These are phyloP conservation scores for Hyaloscypha variabilis DNA, from an alignment of 495 filamentous ascomycete genomes.

Conservation along the genomic window DNA sequence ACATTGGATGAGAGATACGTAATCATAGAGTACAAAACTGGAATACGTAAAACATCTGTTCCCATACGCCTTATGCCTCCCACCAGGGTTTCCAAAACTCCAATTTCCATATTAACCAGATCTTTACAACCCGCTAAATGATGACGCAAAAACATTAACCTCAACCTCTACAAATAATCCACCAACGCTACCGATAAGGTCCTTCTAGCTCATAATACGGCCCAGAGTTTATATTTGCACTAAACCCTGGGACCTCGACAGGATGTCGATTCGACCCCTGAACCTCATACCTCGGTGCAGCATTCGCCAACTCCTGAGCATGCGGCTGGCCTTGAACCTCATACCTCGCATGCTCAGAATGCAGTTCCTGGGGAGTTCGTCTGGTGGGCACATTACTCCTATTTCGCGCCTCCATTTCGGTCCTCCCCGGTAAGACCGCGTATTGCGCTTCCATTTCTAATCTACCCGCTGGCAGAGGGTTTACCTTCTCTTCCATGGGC, in stretches of 20 bases:
- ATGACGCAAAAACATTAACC: not conserved
- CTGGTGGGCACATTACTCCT: not conserved
- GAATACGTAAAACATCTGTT: not conserved
- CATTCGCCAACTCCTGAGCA: not conserved
- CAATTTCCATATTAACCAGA: not conserved
- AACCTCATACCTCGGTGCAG: not conserved
- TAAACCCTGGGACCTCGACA: not conserved
- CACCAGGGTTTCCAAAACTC: not conserved
- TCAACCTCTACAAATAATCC: not conserved
- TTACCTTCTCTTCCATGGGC: not conserved
- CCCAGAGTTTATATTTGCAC: constrained; percentile 1
- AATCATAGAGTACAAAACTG: not conserved
- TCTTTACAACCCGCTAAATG: not conserved
- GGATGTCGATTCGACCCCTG: constrained; percentile 4
- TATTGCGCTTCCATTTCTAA: not conserved
- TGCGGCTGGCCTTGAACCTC: not conserved
- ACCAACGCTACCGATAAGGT: not conserved
- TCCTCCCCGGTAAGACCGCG: not conserved
- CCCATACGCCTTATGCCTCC: not conserved
- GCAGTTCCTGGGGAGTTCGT: not conserved
- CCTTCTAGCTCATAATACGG: not conserved
- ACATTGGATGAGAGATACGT: not conserved
- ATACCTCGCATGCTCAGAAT: not conserved
- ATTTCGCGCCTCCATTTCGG: not conserved
- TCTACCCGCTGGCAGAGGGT: not conserved